A percentile compares a stretch with the other conserved stretches of the same genome.
phyloP scores from a whole-genome alignment of 495 filamentous ascomycete species.

The Staphylotrichum longicolle region DNA sequence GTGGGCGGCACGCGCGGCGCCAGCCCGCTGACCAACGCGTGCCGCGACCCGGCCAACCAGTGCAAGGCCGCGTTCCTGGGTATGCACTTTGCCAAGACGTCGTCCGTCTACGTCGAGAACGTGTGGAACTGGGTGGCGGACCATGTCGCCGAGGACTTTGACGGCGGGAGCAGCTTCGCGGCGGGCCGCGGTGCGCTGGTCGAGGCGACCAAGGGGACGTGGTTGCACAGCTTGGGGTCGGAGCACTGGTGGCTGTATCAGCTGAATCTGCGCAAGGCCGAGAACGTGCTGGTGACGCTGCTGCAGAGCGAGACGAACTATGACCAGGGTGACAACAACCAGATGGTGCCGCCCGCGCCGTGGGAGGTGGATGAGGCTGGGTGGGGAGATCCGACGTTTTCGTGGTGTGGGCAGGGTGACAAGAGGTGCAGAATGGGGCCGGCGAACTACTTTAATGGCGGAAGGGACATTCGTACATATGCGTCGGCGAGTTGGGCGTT shows the following conservation, averaged over 20 bases:
- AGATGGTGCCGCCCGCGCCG: constrained; percentile 44
- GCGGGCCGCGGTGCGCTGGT: constrained; percentile 54
- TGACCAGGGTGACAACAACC: constrained; percentile 76
- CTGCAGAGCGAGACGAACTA: constrained; percentile 92
- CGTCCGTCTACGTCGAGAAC: constrained; percentile 64
- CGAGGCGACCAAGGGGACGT: constrained; percentile 56
- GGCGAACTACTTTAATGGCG: constrained; percentile 58
- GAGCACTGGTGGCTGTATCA: constrained; percentile 78
- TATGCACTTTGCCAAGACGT: constrained; percentile 60
- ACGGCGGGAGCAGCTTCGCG: constrained; percentile 44
- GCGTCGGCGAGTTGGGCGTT: constrained; percentile 68
- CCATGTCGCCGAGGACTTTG: constrained; percentile 63
- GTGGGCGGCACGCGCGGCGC: constrained; percentile 59
- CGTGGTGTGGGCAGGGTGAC: constrained; percentile 38
- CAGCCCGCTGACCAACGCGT: constrained; percentile 37
- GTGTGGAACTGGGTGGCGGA: constrained; percentile 72
- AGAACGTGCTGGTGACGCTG: constrained; percentile 72
- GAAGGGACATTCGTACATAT: constrained; percentile 54
- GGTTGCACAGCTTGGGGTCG: constrained; percentile 65
- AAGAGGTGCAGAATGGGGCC: constrained; percentile 45
- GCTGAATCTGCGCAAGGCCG: constrained; percentile 67
- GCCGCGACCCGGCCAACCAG: constrained; percentile 43
- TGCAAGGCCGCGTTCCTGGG: constrained; percentile 67
- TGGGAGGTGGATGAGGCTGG: constrained; percentile 44
- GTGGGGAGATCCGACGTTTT: constrained; percentile 57